A percentile compares a stretch with the other conserved stretches of the same genome.
phyloP scores from a whole-genome alignment of 2,329 filamentous ascomycete species.

The Botrytis paeoniae region DNA sequence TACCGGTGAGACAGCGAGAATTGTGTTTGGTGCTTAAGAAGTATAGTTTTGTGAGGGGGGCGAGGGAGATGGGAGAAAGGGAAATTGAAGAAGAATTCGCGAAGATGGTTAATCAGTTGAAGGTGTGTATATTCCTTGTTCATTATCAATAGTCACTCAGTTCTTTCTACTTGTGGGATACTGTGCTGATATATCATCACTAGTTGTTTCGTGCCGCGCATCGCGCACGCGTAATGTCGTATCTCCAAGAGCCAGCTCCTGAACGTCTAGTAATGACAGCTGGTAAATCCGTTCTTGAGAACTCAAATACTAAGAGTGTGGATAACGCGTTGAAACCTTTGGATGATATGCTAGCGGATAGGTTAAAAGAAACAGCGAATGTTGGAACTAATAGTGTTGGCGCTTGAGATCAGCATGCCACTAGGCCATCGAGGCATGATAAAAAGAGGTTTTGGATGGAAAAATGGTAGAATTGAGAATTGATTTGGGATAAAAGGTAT shows the following conservation, averaged over 20 bases:
- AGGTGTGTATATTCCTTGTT: background rate
- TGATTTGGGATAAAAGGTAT: background rate
- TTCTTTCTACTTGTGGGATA: too few relatives aligned
- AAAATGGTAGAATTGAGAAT: background rate
- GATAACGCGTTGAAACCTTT: slow-evolving; percentile 6
- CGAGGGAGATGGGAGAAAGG: background rate
- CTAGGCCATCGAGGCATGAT: background rate
- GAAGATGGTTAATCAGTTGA: slow-evolving; percentile 13
- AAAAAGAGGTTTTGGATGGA: background rate
- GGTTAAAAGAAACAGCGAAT: background rate
- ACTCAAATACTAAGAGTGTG: background rate
- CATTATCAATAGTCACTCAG: background rate
- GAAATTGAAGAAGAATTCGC: background rate
- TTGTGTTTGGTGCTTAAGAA: background rate
- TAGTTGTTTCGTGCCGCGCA: slow-evolving; percentile 14
- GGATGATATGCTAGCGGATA: slow-evolving; percentile 11
- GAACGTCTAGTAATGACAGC: slow-evolving; percentile 16
- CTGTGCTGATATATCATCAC: background rate
- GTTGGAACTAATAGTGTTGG: background rate
- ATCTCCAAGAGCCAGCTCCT: slow-evolving; percentile 12
- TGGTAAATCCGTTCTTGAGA: slow-evolving; percentile 8
- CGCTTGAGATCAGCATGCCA: background rate
- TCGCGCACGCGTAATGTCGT: slow-evolving; percentile 17
- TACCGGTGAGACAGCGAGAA: background rate
- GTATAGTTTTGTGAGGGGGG: background rate